Evolutionary conservation across 257 asterid species (phyloP), one percentile per base, ranked within the genome.

Genomic region (Solanum habrochaites): DNA sequence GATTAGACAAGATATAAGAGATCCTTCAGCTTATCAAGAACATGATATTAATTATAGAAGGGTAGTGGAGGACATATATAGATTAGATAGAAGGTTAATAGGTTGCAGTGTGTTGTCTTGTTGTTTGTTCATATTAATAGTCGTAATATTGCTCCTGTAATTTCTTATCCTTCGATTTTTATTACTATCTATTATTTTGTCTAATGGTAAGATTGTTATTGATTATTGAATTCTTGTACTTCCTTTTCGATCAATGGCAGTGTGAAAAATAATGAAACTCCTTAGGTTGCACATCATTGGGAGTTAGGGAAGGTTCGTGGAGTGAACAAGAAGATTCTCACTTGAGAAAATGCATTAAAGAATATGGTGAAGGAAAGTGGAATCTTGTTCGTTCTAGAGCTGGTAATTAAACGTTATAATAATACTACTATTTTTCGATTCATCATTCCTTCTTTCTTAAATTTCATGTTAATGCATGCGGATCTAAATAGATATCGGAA

Each of bases 401-500:
- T 37, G 89, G 91, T 56, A 52, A 52, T 2, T 52, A 52, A 52
- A 52, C 62, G 60, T 52, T 52, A 52, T 52, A 16, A 1, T 52
- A 52, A 78, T 6, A 67, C 2, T 64, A 18, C 12, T 56, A 18
- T 56, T 56, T 56, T 20, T 0, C 66, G 11, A 20, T 20, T 16
- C 0, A 52, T 52, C 1, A 9, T 6, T 49, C n/a, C 18, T 52
- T 52, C 25, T 56, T 56, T 56, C 2, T 58, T 20, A 58, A 67
- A 67, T 69, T 29, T 69, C 1, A 29, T n/a, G 15, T 11, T 11
- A n/a, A n/a, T 64, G 20, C 14, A 42, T 86, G 85, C 85, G 92
- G 95, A 93, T 60, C 86, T 94, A 27, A 91, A 89, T 25, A 94
- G 98, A 88, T 92, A 89, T 73, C 96, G 98, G 8, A 95, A 91